phyloP scores from a whole-genome alignment of 2,329 filamentous ascomycete species.

The Monilinia laxa region DNA sequence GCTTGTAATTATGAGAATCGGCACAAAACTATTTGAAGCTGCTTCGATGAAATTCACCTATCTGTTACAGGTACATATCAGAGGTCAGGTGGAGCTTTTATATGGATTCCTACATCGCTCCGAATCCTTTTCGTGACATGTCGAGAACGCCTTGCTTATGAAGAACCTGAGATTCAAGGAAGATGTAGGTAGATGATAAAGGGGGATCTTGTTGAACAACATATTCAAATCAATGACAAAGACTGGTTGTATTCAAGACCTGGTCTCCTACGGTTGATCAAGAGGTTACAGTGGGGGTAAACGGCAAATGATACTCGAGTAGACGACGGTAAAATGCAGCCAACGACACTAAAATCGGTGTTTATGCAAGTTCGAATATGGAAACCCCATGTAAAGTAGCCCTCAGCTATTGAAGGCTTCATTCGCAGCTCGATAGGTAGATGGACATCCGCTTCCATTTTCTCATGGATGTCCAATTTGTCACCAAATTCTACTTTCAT shows the following conservation, averaged over 20 bases:
- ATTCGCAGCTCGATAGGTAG: not conserved
- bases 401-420: not conserved
- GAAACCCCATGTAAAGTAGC: not conserved
- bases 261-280: not conserved
- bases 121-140: not conserved
- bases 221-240: not conserved
- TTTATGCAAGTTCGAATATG: conserved; percentile 16
- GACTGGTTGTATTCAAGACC: not conserved
- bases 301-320: not conserved
- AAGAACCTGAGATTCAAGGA: too few species aligned
- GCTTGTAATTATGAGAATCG: not conserved
- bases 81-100: not conserved
- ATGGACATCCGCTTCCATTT: not conserved
- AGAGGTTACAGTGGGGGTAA: not conserved
- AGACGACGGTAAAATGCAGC: not conserved
- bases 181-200: not conserved
- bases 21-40: not conserved
- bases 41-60: not conserved
- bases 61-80: not conserved
- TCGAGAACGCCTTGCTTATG: conserved; percentile 1
- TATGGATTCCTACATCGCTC: not conserved
- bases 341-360: conserved; percentile 14
- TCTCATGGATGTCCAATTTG: not conserved
- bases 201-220: not conserved
- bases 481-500: not conserved